Conservation (phyloP, 306 rosid genomes). For the Cajanus cajan region DNA sequence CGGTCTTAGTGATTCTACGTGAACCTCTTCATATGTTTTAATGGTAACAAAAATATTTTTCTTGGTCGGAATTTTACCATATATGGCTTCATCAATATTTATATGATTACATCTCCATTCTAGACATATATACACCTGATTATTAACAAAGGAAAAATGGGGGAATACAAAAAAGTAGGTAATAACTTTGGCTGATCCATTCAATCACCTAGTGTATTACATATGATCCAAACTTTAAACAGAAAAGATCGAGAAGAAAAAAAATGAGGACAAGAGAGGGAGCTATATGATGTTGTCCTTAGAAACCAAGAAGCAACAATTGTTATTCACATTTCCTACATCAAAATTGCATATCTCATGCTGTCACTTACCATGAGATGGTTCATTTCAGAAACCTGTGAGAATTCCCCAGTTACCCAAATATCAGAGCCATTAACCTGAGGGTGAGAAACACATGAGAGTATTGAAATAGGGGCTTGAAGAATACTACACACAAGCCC, state of each 20-base stretch:
- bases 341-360: slow-evolving; percentile 97
- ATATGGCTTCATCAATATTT: background rate
- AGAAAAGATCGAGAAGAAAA: background rate
- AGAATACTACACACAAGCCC: slow-evolving; percentile 48
- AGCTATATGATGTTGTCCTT: background rate
- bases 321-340: slow-evolving; percentile 43
- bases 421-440: slow-evolving; percentile 62
- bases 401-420: slow-evolving; percentile 63
- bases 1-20: too few species aligned
- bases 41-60: background rate
- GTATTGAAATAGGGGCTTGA: slow-evolving; percentile 61
- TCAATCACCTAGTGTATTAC: slow-evolving; percentile 24
- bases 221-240: slow-evolving; percentile 15
- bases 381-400: slow-evolving; percentile 75
- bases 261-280: background rate
- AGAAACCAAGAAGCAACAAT: background rate
- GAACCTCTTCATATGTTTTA: too few species aligned
- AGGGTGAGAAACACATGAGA: slow-evolving; percentile 80
- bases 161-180: slow-evolving; percentile 19
- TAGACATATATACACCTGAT: background rate
- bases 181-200: slow-evolving; percentile 18
- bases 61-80: background rate
- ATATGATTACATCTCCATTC: background rate
- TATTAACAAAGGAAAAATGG: slow-evolving; percentile 7
- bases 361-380: slow-evolving; percentile 93